phyloP scores from a whole-genome alignment of 495 filamentous ascomycete genomes.

The Podospora pseudopauciseta region DNA sequence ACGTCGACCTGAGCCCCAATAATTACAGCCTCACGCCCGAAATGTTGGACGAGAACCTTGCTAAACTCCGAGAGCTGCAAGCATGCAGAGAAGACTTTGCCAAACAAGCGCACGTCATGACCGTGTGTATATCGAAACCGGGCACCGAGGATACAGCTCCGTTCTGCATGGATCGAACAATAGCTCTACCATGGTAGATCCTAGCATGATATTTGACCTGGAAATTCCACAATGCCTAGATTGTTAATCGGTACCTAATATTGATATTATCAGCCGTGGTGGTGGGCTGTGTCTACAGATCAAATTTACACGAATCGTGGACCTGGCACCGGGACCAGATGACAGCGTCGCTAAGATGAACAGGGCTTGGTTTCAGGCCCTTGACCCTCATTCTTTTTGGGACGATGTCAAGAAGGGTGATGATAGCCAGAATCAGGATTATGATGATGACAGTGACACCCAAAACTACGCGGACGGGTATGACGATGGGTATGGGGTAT shows the following conservation, averaged over 20 bases:
- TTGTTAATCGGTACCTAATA: not conserved
- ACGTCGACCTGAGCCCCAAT: not conserved
- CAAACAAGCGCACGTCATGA: not conserved
- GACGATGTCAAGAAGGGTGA: not conserved
- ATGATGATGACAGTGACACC: no score
- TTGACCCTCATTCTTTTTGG: not conserved
- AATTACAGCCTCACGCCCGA: not conserved
- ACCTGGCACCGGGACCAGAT: not conserved
- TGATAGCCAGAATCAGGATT: not conserved
- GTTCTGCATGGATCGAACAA: not conserved
- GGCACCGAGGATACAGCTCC: not conserved
- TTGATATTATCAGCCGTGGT: not conserved
- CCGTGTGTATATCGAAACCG: not conserved
- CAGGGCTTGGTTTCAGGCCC: not conserved
- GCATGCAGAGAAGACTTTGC: not conserved
- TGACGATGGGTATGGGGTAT: not conserved
- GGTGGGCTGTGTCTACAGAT: not conserved
- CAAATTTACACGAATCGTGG: not conserved
- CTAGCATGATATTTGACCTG: not conserved
- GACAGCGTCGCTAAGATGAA: not conserved
- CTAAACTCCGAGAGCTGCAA: not conserved
- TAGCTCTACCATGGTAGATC: not conserved
- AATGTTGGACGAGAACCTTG: not conserved
- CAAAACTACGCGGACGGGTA: not conserved
- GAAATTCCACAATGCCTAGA: not conserved